These are phyloP conservation scores for Colletotrichum liriopes DNA, from an alignment of 2,329 filamentous ascomycete genomes.

Conservation along the genomic window DNA sequence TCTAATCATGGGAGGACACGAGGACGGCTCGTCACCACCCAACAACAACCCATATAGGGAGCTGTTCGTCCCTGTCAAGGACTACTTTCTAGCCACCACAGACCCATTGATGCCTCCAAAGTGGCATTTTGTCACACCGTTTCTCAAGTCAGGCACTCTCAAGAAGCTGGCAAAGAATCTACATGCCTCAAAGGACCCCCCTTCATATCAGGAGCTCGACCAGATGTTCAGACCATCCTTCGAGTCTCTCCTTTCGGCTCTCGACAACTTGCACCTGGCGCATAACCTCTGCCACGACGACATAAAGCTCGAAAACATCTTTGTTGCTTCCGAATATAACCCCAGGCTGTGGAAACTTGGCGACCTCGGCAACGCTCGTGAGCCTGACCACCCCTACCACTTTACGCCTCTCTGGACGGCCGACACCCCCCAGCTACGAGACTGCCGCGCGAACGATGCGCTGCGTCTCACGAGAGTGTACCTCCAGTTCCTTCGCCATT, in stretches of 20 bases:
- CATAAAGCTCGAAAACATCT: constrained; percentile 53
- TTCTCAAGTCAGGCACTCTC: constrained; percentile 48
- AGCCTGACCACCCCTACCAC: constrained; percentile 51
- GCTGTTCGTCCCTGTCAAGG: constrained; percentile 49
- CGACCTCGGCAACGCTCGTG: constrained; percentile 52
- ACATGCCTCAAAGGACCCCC: constrained; percentile 30
- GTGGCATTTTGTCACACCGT: constrained; percentile 52
- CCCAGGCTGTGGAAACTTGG: constrained; percentile 50
- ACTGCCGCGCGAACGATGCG: constrained; percentile 53
- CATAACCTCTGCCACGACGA: constrained; percentile 53
- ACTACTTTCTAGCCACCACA: constrained; percentile 50
- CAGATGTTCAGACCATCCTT: constrained; percentile 49
- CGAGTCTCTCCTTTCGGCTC: constrained; percentile 47
- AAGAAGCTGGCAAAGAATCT: constrained; percentile 47
- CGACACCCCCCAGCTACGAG: constrained; percentile 48
- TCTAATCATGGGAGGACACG: constrained; percentile 49
- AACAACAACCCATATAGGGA: constrained; percentile 22
- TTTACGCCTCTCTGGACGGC: constrained; percentile 50
- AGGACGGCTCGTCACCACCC: constrained; percentile 8
- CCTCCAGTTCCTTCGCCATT: constrained; percentile 48
- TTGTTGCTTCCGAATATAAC: constrained; percentile 44
- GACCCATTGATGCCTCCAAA: constrained; percentile 19
- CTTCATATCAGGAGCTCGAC: constrained; percentile 49
- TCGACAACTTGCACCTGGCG: constrained; percentile 48
- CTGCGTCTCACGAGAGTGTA: constrained; percentile 52